Base-by-base conservation (phyloP, 2,329 filamentous ascomycete species). In the Xylariaceae sp. region DNA sequence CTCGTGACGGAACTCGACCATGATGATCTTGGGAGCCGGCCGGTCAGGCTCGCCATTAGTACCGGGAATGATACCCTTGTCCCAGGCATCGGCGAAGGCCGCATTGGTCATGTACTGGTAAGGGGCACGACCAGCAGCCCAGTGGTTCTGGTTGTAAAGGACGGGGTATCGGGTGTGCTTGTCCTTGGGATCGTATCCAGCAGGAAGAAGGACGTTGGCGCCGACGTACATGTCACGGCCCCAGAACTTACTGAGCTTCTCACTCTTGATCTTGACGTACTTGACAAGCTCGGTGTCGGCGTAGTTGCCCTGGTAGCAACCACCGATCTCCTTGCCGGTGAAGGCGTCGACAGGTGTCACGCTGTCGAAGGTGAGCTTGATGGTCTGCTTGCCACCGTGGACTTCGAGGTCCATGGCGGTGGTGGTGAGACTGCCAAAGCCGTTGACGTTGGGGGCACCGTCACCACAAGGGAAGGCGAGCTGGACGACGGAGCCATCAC, bases 161-260 rank as follows among this genome's bases (percentile, higher is more conserved):
- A 67, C 65, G 3, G 65, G 65, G 9, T 67, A 67, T 9, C 64
- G 64, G 1, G 62, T 66, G 7, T 60, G 17, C 52, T 61, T 58
- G 47, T 67, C 63, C 0, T 47, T 11, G 2, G 65, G 53, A 17
- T 66, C 17, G 52, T 67, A 67, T n/a, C 61, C 65, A 10, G 61
- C 44, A 11, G 65, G 65, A 3, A 67, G 64, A 15, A 67, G 56
- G 17, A 67, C 44, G 23, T 62, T 67, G 4, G 65, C 65, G 49
- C 65, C 65, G 8, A 67, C 64, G 54, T 67, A 67, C 64, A 67
- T 67, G 58, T 67, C 65, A 51, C 65, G 64, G 23, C 60, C 61
- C 65, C 65, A 67, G 55, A 66, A 67, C 34, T 58, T 18, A 51
- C 58, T 64, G 11, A 67, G 57, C 39, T 57, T 61, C 44, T 60